A percentile compares a stretch with the other conserved stretches of the same genome.
phyloP scores from a whole-genome alignment of 73 alveolate genomes.

The Uronychia binucleata region DNA sequence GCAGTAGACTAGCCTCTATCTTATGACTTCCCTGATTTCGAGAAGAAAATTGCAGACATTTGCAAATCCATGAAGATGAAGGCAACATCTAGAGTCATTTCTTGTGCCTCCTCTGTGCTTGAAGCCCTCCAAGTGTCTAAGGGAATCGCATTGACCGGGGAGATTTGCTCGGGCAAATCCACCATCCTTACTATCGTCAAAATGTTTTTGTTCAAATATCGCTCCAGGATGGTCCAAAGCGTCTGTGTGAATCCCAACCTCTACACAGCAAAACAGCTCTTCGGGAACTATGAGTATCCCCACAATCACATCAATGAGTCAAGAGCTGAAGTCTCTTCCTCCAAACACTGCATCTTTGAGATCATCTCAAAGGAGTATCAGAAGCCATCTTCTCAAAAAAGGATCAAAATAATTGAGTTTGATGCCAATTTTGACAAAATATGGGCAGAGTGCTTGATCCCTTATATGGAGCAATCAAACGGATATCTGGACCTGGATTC shows the following conservation, averaged over 20 bases:
- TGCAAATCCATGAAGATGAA: neutral
- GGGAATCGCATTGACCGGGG: conserved; percentile 58
- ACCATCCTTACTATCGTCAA: conserved; percentile 34
- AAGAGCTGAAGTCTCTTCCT: neutral
- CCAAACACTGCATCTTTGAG: neutral
- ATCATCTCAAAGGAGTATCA: too few relatives aligned
- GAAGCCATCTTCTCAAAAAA: neutral
- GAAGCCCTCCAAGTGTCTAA: neutral
- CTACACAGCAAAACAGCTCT: conserved; percentile 11
- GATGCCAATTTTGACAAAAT: neutral
- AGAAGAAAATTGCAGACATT: neutral
- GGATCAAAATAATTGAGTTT: neutral
- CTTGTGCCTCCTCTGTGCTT: neutral
- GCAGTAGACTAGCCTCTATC: neutral
- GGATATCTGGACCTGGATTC: neutral
- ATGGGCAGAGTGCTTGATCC: neutral
- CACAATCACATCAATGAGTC: neutral
- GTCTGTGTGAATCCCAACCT: conserved; percentile 20
- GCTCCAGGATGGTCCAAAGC: conserved; percentile 23
- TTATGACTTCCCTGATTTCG: neutral
- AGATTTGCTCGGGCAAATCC: conserved; percentile 60
- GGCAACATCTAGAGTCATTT: neutral
- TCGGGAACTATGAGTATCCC: conserved; percentile 17
- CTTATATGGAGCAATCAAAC: neutral
- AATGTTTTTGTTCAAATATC: neutral